phyloP scores from a whole-genome alignment of 1,284 basidiomycete genomes.

The Schizophyllum amplum region DNA sequence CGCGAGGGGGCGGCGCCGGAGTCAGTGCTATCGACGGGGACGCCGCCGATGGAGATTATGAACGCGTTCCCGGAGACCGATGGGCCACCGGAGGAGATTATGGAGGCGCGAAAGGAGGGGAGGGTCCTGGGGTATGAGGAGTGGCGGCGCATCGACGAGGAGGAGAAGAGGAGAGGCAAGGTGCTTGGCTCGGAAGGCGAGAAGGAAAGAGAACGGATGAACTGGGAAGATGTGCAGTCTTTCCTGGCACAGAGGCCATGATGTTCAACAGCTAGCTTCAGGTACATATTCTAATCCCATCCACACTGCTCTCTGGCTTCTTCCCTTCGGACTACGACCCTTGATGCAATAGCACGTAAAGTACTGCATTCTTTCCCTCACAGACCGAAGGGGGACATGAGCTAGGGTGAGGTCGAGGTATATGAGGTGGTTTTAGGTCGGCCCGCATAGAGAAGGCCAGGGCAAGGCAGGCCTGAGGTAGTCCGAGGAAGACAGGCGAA shows the following conservation, averaged over 20 bases:
- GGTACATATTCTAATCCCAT: not conserved
- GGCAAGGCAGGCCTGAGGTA: no score
- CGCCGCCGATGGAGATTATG: constrained; percentile 22
- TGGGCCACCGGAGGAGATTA: constrained; percentile 43
- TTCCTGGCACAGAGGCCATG: constrained; percentile 23
- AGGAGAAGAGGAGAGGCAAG: constrained; percentile 56
- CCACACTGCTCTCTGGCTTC: no score
- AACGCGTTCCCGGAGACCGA: constrained; percentile 30
- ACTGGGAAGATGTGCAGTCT: constrained; percentile 45
- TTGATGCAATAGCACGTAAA: not conserved
- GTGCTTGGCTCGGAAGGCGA: constrained; percentile 66
- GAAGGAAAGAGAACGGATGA: constrained; percentile 78
- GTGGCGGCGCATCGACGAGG: constrained; percentile 63
- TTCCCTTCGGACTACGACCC: no score
- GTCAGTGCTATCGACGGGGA: constrained; percentile 5
- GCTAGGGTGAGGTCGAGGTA: not conserved
- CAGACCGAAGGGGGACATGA: not conserved
- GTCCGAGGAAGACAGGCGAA: not conserved
- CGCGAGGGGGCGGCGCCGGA: constrained; percentile 14
- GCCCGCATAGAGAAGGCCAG: constrained; percentile 9
- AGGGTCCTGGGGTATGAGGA: constrained; percentile 52
- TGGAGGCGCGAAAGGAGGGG: constrained; percentile 40
- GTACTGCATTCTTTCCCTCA: not conserved
- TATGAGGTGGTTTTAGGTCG: not conserved
- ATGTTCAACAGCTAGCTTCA: not conserved